Base-by-base conservation (phyloP, 2,329 filamentous ascomycete species). In the Neofusicoccum sp. region DNA sequence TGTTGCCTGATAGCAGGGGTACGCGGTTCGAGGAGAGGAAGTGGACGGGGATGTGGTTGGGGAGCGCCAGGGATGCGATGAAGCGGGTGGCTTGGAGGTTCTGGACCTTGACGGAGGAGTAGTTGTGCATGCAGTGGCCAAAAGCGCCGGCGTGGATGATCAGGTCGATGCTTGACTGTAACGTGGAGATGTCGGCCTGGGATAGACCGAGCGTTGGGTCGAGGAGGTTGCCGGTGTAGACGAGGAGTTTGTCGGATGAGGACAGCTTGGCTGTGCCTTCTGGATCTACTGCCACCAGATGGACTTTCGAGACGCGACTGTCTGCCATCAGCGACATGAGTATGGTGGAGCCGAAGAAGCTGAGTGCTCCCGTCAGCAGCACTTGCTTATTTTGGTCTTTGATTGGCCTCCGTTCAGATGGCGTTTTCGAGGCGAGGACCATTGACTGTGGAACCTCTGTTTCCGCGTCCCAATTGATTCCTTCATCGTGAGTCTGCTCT, bases 231-330 rank as follows among this genome's bases (percentile, higher is more conserved):
- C 81, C 82, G 0, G 58, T 22, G 65, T 81, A 67, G 4, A 65
- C 6, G 6, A 71, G 2, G 45, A 66, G 11, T 11, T 67, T 63
- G 16, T 36, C 14, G 28, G 31, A 39, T n/a, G 37, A n/a, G 49
- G n/a, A 44, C 22, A 16, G 36, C 29, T 47, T 7, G 8, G 56
- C 16, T 29, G 22, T 1, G 5, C 41, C n/a, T 28, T 49, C 36
- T 14, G 58, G 56, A 1, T 74, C 69, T 1, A 81, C 70, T 4
- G 81, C 81, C 11, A 85, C 48, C 64, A 80, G 83, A 67, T 82
- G 77, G 34, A 60, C 29, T 2, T 45, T 48, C 12, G n/a, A 14
- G 34, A 84, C 72, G 0, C 62, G 58, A 0, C 67, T 43, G 4
- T 76, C 61, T 3, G 69, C 63, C 0, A 77, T 54, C 0, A 85